Percentiles rank a stretch among this genome's conserved stretches.
Conservation (phyloP, 176 grass and related monocot genomes). For the Oryza officinalis region DNA sequence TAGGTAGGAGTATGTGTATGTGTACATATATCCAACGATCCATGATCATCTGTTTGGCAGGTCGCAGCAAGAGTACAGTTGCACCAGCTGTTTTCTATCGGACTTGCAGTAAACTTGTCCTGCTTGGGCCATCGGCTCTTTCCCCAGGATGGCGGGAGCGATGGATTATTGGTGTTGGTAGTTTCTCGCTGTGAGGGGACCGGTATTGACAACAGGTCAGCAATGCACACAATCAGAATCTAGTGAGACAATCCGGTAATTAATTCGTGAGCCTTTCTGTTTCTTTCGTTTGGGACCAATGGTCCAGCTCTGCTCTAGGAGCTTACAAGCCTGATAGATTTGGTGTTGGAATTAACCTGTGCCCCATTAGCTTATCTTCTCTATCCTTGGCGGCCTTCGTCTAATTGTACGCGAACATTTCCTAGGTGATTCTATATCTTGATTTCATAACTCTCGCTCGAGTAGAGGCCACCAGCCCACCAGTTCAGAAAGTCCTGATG, state of each 20-base stretch:
- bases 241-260: neutral
- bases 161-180: neutral
- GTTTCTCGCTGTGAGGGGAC: neutral
- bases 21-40: neutral
- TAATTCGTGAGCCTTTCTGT: neutral
- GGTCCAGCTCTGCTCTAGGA: neutral
- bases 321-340: neutral
- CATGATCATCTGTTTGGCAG: conserved; percentile 5
- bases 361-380: no score
- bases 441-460: no score
- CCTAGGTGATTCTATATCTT: no score
- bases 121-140: no score
- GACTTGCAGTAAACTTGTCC: neutral
- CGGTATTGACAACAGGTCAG: conserved; percentile 15
- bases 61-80: neutral
- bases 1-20: neutral
- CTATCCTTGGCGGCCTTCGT: no score
- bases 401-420: no score
- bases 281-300: neutral
- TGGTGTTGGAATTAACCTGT: no score
- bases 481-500: no score
- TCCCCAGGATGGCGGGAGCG: neutral
- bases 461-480: no score
- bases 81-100: neutral
- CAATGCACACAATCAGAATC: conserved; percentile 11